Conservation (phyloP, 2,329 filamentous ascomycete species). For the Harringtonia aguacate region DNA sequence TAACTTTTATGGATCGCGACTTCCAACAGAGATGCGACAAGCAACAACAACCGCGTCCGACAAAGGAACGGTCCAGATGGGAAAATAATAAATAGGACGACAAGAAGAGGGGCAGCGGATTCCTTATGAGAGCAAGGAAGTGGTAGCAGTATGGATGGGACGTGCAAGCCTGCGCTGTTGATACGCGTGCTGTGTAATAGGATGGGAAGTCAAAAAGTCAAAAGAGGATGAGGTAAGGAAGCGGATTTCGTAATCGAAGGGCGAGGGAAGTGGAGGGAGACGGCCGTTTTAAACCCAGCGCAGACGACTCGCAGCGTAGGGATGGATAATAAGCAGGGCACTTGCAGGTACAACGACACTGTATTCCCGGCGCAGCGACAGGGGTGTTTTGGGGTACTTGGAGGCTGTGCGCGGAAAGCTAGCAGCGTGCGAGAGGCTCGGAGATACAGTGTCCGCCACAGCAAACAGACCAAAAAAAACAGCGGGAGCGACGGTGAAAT, state of each 20-base stretch:
- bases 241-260: conserved; percentile 13
- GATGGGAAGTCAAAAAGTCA: not conserved
- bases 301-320: conserved; percentile 2
- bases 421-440: not conserved
- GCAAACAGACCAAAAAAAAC: not conserved
- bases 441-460: not conserved
- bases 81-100: not conserved
- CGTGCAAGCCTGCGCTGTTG: conserved; percentile 3
- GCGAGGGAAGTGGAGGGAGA: conserved; percentile 3
- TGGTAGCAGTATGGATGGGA: not conserved
- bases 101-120: not conserved
- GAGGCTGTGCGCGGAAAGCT: not conserved
- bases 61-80: no score
- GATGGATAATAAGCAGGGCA: not conserved
- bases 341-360: conserved; percentile 2
- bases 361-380: conserved; percentile 1
- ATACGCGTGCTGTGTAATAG: not conserved
- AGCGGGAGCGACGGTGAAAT: no score
- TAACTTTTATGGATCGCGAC: no score
- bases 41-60: not conserved
- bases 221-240: conserved; percentile 13
- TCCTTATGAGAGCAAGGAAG: not conserved
- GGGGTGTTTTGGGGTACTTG: not conserved
- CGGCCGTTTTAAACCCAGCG: conserved; percentile 10
- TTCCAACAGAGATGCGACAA: not conserved